Conservation (phyloP, 495 filamentous ascomycete species). For the Acidomyces sp. region DNA sequence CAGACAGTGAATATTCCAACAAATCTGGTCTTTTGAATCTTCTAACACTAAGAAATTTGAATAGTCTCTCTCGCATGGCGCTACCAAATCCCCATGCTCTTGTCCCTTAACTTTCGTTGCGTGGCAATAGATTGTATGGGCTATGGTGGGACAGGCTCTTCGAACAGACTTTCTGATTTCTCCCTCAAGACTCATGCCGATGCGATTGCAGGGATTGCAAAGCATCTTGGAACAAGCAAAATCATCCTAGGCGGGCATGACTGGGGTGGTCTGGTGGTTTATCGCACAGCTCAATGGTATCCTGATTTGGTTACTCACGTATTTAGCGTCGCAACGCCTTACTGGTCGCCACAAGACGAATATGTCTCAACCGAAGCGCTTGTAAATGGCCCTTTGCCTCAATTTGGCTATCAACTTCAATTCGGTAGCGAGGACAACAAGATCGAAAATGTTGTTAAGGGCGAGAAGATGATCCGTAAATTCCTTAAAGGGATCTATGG, state of each 20-base stretch:
- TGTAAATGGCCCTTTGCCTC: slow-evolving; percentile 44
- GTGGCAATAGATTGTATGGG: slow-evolving; percentile 71
- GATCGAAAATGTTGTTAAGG: slow-evolving; percentile 26
- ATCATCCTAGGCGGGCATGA: slow-evolving; percentile 77
- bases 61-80: slow-evolving; percentile 66
- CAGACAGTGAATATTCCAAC: too few relatives aligned
- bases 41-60: too few relatives aligned
- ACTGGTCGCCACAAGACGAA: slow-evolving; percentile 35
- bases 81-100: slow-evolving; percentile 67
- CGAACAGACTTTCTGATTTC: slow-evolving; percentile 41
- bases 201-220: slow-evolving; percentile 54
- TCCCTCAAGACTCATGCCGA: slow-evolving; percentile 52
- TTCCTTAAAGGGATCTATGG: slow-evolving; percentile 62
- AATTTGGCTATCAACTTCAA: slow-evolving; percentile 73
- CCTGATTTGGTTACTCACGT: slow-evolving; percentile 58
- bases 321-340: slow-evolving; percentile 72
- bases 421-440: slow-evolving; percentile 31
- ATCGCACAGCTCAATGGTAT: slow-evolving; percentile 55
- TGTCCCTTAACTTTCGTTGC: slow-evolving; percentile 53
- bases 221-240: slow-evolving; percentile 40
- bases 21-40: too few relatives aligned
- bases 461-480: slow-evolving; percentile 53
- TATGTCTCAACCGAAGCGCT: slow-evolving; percentile 42
- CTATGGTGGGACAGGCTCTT: slow-evolving; percentile 49
- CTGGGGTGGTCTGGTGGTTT: slow-evolving; percentile 52